Conservation (phyloP, 1,284 basidiomycete genomes). For the Trichosporon sp. region DNA sequence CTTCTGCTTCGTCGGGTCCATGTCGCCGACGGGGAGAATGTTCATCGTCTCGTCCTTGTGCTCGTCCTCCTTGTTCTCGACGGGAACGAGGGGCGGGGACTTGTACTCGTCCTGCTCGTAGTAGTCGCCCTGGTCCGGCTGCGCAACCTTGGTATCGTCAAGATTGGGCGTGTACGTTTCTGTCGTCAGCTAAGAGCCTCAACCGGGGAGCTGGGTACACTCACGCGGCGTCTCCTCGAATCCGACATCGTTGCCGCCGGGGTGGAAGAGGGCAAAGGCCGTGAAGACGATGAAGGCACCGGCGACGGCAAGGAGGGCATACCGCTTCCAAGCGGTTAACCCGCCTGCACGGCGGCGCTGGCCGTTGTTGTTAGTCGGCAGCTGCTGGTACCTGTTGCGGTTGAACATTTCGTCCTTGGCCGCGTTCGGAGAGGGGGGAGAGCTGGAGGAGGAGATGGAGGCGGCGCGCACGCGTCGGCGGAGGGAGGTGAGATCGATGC, state of each 20-base stretch:
- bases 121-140: constrained; percentile 23
- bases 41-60: constrained; percentile 29
- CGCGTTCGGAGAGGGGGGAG: constrained; percentile 16
- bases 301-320: constrained; percentile 37
- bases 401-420: constrained; percentile 43
- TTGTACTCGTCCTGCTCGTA: constrained; percentile 43
- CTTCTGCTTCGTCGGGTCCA: constrained; percentile 43
- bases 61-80: constrained; percentile 34
- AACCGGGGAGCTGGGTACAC: constrained; percentile 14
- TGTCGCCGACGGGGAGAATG: constrained; percentile 26
- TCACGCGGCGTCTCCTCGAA: constrained; percentile 43
- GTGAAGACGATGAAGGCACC: constrained; percentile 15
- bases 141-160: constrained; percentile 31
- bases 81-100: constrained; percentile 52
- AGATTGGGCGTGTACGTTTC: constrained; percentile 48
- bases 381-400: constrained; percentile 49
- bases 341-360: constrained; percentile 42
- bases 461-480: constrained; percentile 6
- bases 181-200: constrained; percentile 9
- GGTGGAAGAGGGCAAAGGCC: constrained; percentile 11
- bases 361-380: constrained; percentile 45
- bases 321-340: constrained; percentile 49
- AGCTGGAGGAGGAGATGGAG: constrained; percentile 9
- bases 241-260: constrained; percentile 18
- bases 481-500: constrained; percentile 9